Evolutionary conservation across 192 early-diverging fungal genomes (phyloP).

Genomic region (Helicostylum pulchrum): DNA sequence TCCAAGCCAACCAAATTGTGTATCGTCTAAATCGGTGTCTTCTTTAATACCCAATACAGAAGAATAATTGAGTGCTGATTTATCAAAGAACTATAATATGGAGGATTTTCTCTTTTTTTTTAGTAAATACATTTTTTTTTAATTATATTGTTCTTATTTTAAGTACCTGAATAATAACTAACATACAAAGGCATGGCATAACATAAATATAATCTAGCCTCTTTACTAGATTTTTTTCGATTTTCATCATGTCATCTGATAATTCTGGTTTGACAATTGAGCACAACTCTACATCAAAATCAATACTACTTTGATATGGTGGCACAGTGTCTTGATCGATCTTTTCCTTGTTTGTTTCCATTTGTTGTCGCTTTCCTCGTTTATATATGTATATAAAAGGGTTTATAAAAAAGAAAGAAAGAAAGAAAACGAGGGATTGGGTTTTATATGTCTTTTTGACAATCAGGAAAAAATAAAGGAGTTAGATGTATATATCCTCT

Average conservation of each 20-base stretch:
- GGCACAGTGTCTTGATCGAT: no score
- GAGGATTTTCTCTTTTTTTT: not conserved
- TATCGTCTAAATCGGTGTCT: slow-evolving; percentile 12
- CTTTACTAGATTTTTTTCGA: not conserved
- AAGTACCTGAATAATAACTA: slow-evolving; percentile 23
- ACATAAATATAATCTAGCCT: slow-evolving; percentile 11
- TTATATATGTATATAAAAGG: no score
- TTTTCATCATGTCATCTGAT: not conserved
- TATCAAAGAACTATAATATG: slow-evolving; percentile 24
- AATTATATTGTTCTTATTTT: not conserved
- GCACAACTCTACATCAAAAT: no score
- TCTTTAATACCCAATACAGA: slow-evolving; percentile 22
- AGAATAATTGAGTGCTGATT: slow-evolving; percentile 21
- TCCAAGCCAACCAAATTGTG: slow-evolving; percentile 17
- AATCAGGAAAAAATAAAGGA: no score
- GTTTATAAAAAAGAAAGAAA: no score
- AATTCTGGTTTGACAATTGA: not conserved
- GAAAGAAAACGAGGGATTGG: no score
- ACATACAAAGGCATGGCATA: slow-evolving; percentile 16
- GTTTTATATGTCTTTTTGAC: no score
- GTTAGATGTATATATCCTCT: no score
- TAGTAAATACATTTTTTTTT: not conserved
- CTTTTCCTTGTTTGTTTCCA: no score
- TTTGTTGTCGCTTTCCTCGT: no score
- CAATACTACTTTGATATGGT: no score